A percentile compares a stretch with the other conserved stretches of the same genome.
Evolutionary conservation across 2,329 filamentous ascomycete species (phyloP).

Genomic region (Venturia pyrina): DNA sequence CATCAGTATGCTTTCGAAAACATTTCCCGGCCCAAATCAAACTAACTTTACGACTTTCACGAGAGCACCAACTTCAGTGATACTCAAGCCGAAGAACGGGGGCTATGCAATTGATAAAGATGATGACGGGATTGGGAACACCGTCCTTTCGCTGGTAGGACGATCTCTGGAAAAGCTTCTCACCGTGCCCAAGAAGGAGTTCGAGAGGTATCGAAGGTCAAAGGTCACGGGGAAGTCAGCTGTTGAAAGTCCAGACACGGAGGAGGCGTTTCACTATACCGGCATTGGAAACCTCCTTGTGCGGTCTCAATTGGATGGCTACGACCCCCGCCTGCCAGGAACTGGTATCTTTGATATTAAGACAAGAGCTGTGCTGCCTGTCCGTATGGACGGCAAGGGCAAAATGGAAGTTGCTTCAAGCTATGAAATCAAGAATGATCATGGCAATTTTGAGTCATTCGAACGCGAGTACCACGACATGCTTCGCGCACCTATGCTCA

Average conservation of each 20-base stretch:
- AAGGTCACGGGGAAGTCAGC: conserved; percentile 55
- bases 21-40: conserved; percentile 46
- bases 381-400: conserved; percentile 63
- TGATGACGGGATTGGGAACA: conserved; percentile 72
- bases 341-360: conserved; percentile 95
- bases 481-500: conserved; percentile 87
- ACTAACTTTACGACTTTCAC: conserved; percentile 61
- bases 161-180: conserved; percentile 96
- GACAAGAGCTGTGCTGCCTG: conserved; percentile 80
- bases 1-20: conserved; percentile 53
- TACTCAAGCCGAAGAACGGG: conserved; percentile 60
- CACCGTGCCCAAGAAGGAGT: conserved; percentile 71
- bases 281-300: conserved; percentile 81
- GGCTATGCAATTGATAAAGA: conserved; percentile 93
- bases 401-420: conserved; percentile 22
- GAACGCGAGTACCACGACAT: conserved; percentile 96
- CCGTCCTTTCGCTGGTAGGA: conserved; percentile 81
- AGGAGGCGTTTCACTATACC: conserved; percentile 67
- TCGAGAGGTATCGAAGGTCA: conserved; percentile 68
- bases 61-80: conserved; percentile 66
- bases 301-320: conserved; percentile 87
- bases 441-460: conserved; percentile 79
- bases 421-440: conserved; percentile 72
- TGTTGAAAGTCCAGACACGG: conserved; percentile 51
- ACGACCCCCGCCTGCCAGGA: conserved; percentile 77